phyloP scores from a whole-genome alignment of 2,329 filamentous ascomycete genomes.

The Stagonosporopsis chrysanthemi region DNA sequence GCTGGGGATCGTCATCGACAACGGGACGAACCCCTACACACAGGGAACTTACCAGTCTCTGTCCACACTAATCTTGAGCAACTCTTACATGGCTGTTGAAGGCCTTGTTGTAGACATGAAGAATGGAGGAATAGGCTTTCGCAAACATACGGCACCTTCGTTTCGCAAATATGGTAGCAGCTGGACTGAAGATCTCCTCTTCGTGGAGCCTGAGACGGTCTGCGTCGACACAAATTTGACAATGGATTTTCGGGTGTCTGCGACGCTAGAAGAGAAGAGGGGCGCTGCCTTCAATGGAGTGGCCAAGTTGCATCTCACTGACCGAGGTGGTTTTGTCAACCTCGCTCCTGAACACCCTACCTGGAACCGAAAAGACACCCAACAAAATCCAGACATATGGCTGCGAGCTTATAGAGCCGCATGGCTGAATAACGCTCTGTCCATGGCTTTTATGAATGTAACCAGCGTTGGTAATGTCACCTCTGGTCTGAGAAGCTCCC shows the following conservation, averaged over 20 bases:
- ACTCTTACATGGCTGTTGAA: constrained; percentile 49
- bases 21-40: not conserved
- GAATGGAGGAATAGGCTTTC: constrained; percentile 55
- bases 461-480: constrained; percentile 33
- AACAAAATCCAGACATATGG: constrained; percentile 49
- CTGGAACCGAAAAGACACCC: constrained; percentile 40
- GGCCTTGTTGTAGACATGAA: constrained; percentile 55
- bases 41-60: not conserved
- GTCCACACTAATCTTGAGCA: constrained; percentile 28
- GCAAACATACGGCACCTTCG: constrained; percentile 55
- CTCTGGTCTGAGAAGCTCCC: constrained; percentile 34
- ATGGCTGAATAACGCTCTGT: constrained; percentile 52
- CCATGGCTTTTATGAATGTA: constrained; percentile 53
- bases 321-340: constrained; percentile 55
- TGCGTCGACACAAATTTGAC: constrained; percentile 57
- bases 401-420: constrained; percentile 55
- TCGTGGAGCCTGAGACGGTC: constrained; percentile 55
- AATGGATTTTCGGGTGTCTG: constrained; percentile 50
- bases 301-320: constrained; percentile 40
- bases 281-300: not conserved
- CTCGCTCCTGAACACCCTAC: constrained; percentile 48
- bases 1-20: not conserved
- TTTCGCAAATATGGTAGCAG: constrained; percentile 45
- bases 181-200: constrained; percentile 60
- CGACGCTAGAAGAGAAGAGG: not conserved